These are phyloP conservation scores for Domatiomyces catenatus DNA, from an alignment of 2,329 filamentous ascomycete genomes.

Conservation along the genomic window DNA sequence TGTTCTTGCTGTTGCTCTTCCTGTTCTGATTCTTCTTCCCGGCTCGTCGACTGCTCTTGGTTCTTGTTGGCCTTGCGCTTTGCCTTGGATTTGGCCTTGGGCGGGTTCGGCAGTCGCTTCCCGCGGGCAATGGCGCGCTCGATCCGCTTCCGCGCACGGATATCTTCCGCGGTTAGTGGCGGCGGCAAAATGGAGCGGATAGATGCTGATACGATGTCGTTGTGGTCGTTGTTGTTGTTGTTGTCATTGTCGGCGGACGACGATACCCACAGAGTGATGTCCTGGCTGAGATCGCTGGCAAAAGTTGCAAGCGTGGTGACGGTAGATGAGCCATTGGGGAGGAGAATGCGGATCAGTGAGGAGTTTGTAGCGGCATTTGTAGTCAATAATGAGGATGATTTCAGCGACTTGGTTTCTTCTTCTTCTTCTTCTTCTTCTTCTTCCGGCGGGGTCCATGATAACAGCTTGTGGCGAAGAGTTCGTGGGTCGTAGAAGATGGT, in stretches of 20 bases:
- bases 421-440: too few species aligned
- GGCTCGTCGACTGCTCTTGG: too few species aligned
- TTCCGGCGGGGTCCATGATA: conserved; percentile 26
- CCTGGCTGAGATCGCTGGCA: conserved; percentile 18
- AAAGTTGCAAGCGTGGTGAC: conserved; percentile 26
- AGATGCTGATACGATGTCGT: conserved; percentile 23
- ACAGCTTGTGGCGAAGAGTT: conserved; percentile 23
- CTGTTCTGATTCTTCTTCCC: conserved; percentile 10
- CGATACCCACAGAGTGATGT: conserved; percentile 27
- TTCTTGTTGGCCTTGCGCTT: neutral
- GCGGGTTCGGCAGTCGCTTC: conserved; percentile 11
- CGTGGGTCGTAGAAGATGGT: conserved; percentile 28
- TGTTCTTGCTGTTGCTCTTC: neutral
- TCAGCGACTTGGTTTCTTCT: too few species aligned
- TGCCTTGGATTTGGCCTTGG: conserved; percentile 9
- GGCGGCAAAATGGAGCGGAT: conserved; percentile 11
- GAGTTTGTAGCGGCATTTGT: conserved; percentile 33
- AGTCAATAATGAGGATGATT: too few species aligned
- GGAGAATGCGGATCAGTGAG: conserved; percentile 33
- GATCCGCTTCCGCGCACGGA: conserved; percentile 13
- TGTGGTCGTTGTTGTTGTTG: too few species aligned
- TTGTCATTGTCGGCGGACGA: conserved; percentile 16
- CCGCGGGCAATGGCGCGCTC: conserved; percentile 13
- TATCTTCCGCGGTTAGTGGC: conserved; percentile 10
- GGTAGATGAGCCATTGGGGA: conserved; percentile 22